phyloP scores from a whole-genome alignment of 257 asterid genomes.

The Plantago ovata region DNA sequence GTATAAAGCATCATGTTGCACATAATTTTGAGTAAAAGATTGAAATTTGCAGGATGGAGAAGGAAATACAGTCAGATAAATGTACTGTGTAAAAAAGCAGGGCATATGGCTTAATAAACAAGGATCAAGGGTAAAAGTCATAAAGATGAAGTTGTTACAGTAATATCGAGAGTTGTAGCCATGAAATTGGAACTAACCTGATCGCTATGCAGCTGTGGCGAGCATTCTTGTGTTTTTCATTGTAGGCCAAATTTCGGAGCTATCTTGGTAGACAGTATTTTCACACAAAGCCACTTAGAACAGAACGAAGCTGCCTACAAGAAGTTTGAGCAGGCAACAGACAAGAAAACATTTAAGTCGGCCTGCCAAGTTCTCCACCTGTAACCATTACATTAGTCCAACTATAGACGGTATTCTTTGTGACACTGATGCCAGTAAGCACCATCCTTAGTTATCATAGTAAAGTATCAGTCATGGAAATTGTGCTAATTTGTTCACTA shows the following conservation, averaged over 20 bases:
- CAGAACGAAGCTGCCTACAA: conserved; percentile 68
- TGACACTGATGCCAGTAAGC: conserved; percentile 16
- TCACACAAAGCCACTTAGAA: conserved; percentile 63
- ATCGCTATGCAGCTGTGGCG: no score
- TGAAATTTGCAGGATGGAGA: no score
- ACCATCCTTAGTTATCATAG: conserved; percentile 23
- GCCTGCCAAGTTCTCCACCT: conserved; percentile 90
- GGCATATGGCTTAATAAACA: no score
- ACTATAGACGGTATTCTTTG: conserved; percentile 14
- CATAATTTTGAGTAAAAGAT: no score
- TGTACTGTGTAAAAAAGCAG: no score
- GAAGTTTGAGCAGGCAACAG: conserved; percentile 75
- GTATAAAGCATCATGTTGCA: no score
- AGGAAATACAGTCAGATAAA: no score
- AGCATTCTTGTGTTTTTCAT: background rate
- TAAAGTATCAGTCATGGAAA: conserved; percentile 19
- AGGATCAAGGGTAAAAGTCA: no score
- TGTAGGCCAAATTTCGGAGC: conserved; percentile 81
- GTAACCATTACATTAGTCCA: conserved; percentile 40
- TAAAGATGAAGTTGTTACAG: no score
- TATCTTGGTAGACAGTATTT: conserved; percentile 83
- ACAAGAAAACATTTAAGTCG: conserved; percentile 54
- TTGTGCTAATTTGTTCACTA: conserved; percentile 18
- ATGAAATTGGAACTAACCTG: no score
- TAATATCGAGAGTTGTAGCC: no score